Base-by-base conservation (phyloP, 2,329 filamentous ascomycete species). In the Sphaerulina vaccinii region DNA sequence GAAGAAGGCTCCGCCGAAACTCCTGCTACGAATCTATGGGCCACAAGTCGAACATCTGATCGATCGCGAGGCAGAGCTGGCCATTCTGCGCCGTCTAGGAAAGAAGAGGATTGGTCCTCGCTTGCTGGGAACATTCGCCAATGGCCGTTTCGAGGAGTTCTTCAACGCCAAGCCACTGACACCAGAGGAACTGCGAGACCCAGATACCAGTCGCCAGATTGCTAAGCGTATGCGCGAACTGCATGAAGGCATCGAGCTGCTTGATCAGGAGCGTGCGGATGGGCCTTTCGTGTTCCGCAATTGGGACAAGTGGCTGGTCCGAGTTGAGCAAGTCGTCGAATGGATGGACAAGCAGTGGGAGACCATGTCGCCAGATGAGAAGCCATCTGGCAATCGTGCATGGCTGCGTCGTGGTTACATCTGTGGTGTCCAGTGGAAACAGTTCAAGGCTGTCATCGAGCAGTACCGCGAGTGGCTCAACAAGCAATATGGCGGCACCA, bases 151-250 rank as follows among this genome's bases (percentile, higher is more conserved):
- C 60, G 93, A 99, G 71, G 87, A 99, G 69, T 97, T 85, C 67
- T 88, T 96, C 68, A 83, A 96, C 66, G 90, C 93, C 1, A 82
- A 83, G 32, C 85, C 93, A 0, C 79, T 99, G 36, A 92, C 85
- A 0, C 79, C 86, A 0, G 76, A 81, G 21, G 88, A 95, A 59
- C 73, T 99, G 39, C 85, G 89, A 32, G 82, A 88, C 24, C 82
- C 88, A 0, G 88, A 90, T 43, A 96, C 89, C 0, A 95, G 88
- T 27, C 87, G 82, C 65, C 88, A 96, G 67, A 99, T 99, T 65
- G 92, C 93, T 10, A 97, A 97, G 76, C 88, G 93, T 44, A 96
- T 99, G 90, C 82, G 91, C 57, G 93, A 99, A 70, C 79, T 99
- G 29, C 93, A 99, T 64, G 88, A 96, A 46, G 93, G 93, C 0